These are phyloP conservation scores for Pythium phragmiticola DNA, from an alignment of 352 stramenopile species.

Conservation along the genomic window DNA sequence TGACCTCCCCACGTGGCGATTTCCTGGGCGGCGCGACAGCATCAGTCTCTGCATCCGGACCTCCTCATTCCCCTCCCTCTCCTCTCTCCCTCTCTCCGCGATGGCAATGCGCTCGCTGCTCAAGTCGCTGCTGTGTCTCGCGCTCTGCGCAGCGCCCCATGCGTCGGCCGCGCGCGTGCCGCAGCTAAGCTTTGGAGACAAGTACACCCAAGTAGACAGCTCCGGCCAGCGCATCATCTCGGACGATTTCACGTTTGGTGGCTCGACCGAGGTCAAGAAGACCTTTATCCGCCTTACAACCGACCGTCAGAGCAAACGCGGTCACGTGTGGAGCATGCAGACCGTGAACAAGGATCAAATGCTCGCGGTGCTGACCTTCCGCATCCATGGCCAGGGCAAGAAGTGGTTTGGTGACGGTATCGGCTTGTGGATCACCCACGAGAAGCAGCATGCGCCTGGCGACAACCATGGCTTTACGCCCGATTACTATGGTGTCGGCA, in stretches of 20 bases:
- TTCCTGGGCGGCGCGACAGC: conserved; percentile 14
- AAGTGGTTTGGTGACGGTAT: conserved; percentile 86
- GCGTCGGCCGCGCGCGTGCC: conserved; percentile 22
- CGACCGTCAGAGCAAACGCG: conserved; percentile 83
- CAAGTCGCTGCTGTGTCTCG: conserved; percentile 26
- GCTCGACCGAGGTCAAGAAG: conserved; percentile 78
- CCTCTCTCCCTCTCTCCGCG: conserved; percentile 1
- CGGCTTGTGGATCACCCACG: conserved; percentile 78
- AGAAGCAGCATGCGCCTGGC: conserved; percentile 56
- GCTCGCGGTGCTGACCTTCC: conserved; percentile 79
- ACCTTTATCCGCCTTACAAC: conserved; percentile 84
- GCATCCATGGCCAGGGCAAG: conserved; percentile 78
- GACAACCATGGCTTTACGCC: conserved; percentile 78
- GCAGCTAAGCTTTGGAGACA: conserved; percentile 60
- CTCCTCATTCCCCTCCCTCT: background rate
- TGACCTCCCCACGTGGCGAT: conserved; percentile 28
- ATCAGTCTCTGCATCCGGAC: background rate
- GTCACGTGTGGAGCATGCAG: conserved; percentile 74
- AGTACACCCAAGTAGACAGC: conserved; percentile 57
- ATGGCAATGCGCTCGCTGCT: conserved; percentile 15
- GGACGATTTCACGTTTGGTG: conserved; percentile 49
- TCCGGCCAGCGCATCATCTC: conserved; percentile 60
- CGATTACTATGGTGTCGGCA: conserved; percentile 71
- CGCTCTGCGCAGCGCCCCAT: conserved; percentile 23
- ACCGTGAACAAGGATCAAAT: conserved; percentile 52